These are phyloP conservation scores for Corynascus novoguineensis DNA, from an alignment of 495 filamentous ascomycete genomes.

Conservation along the genomic window DNA sequence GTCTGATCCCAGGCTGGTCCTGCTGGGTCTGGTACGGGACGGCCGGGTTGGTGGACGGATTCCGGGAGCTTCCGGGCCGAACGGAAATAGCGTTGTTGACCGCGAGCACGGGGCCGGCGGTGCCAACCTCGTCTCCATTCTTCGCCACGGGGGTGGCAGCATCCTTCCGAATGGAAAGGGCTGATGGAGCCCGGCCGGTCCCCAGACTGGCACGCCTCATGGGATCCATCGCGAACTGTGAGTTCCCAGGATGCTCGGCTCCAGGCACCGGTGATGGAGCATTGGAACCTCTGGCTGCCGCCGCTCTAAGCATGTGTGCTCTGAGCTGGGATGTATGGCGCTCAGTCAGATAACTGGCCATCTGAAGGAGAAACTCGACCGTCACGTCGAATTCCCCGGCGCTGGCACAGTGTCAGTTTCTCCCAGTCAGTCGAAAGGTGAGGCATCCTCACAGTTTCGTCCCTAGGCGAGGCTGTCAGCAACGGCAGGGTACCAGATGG, in stretches of 20 bases:
- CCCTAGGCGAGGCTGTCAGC: conserved; percentile 55
- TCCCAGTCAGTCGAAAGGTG: not conserved
- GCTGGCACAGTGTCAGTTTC: conserved; percentile 32
- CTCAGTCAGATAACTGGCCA: conserved; percentile 93
- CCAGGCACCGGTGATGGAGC: conserved; percentile 50
- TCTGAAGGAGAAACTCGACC: conserved; percentile 82
- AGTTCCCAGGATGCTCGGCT: conserved; percentile 37
- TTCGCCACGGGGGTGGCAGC: conserved; percentile 40
- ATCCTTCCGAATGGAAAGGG: conserved; percentile 61
- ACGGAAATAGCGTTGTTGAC: conserved; percentile 27
- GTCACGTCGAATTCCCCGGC: conserved; percentile 56
- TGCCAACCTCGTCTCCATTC: conserved; percentile 34
- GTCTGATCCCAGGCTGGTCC: conserved; percentile 21
- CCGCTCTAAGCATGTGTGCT: conserved; percentile 79
- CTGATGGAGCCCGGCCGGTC: conserved; percentile 56
- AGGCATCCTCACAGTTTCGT: conserved; percentile 60
- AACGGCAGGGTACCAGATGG: conserved; percentile 5
- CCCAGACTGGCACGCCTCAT: conserved; percentile 55
- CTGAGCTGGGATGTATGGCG: conserved; percentile 81
- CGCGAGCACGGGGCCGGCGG: conserved; percentile 34
- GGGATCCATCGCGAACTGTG: conserved; percentile 44
- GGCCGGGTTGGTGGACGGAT: conserved; percentile 55
- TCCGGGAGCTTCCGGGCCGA: conserved; percentile 46
- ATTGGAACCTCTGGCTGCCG: conserved; percentile 42
- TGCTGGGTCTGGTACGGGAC: conserved; percentile 39